These are phyloP conservation scores for Calonectria montana DNA, from an alignment of 2,329 filamentous ascomycete genomes.

Conservation along the genomic window DNA sequence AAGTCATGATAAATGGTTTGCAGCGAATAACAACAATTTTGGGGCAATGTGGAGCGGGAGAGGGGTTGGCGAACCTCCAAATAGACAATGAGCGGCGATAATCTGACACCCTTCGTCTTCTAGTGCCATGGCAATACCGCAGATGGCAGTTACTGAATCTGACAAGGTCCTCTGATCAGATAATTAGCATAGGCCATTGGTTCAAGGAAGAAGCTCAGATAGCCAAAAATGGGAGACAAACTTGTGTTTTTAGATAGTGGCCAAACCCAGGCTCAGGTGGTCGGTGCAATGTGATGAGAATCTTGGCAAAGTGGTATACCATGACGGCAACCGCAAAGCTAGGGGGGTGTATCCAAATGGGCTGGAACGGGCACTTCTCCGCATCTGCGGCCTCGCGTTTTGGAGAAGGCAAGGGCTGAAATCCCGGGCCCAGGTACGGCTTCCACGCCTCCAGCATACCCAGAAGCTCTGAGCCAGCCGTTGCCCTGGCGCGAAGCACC, in stretches of 20 bases:
- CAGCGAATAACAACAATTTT: not conserved
- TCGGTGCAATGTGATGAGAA: constrained; percentile 53
- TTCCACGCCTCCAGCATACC: constrained; percentile 47
- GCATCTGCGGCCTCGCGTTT: constrained; percentile 32
- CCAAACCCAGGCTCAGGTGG: constrained; percentile 45
- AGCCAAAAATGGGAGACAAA: not conserved
- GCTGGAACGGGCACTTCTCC: constrained; percentile 47
- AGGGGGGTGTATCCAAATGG: constrained; percentile 63
- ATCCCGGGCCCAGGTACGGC: constrained; percentile 49
- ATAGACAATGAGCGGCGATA: constrained; percentile 56
- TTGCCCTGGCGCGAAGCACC: constrained; percentile 45
- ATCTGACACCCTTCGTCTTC: constrained; percentile 53
- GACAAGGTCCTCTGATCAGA: constrained; percentile 40
- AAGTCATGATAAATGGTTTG: not conserved
- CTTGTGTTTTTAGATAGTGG: constrained; percentile 22
- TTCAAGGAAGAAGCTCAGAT: not conserved
- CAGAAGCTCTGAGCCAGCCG: constrained; percentile 44
- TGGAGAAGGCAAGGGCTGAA: constrained; percentile 52
- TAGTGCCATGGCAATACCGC: constrained; percentile 59
- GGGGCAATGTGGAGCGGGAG: not conserved
- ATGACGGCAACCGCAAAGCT: constrained; percentile 61
- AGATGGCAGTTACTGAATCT: constrained; percentile 48
- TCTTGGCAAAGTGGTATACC: constrained; percentile 62
- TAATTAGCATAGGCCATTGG: constrained; percentile 50
- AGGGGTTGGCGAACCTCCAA: constrained; percentile 38